phyloP scores from a whole-genome alignment of 83 land plant genomes.

The Larix sibirica region DNA sequence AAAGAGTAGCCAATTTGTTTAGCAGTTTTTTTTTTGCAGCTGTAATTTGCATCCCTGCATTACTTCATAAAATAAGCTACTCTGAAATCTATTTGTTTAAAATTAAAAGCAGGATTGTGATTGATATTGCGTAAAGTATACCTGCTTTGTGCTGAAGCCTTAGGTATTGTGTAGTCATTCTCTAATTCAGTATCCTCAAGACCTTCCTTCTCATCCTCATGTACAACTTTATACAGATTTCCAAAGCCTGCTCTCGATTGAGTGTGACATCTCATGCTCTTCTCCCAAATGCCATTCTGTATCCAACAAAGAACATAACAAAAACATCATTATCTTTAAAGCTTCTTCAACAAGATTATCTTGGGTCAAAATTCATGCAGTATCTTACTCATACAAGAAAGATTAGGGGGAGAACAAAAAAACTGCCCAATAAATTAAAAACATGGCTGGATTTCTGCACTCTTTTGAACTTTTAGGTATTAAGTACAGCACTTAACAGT shows the following conservation, averaged over 20 bases:
- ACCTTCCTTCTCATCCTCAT: not conserved
- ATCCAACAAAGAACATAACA: not conserved
- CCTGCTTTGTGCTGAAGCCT: constrained; percentile 1
- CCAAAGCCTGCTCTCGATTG: not conserved
- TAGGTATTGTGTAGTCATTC: not conserved
- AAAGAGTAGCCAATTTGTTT: not conserved
- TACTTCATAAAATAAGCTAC: not conserved
- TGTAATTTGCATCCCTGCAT: not conserved
- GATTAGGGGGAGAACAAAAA: too few species aligned
- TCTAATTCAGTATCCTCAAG: constrained; percentile 4
- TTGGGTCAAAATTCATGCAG: too few species aligned
- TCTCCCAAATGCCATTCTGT: not conserved
- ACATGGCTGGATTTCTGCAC: too few species aligned
- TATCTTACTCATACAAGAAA: too few species aligned
- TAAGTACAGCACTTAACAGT: too few species aligned
- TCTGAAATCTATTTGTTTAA: not conserved
- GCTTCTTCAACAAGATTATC: not conserved
- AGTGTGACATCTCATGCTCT: not conserved
- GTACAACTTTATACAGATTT: not conserved
- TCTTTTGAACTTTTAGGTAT: too few species aligned
- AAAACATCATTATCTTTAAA: not conserved
- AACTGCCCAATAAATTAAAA: too few species aligned
- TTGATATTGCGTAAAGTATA: not conserved
- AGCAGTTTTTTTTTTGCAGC: not conserved
- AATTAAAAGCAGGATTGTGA: not conserved